Conservation (phyloP, 768 basidiomycete genomes). For the Suillus brevipes region DNA sequence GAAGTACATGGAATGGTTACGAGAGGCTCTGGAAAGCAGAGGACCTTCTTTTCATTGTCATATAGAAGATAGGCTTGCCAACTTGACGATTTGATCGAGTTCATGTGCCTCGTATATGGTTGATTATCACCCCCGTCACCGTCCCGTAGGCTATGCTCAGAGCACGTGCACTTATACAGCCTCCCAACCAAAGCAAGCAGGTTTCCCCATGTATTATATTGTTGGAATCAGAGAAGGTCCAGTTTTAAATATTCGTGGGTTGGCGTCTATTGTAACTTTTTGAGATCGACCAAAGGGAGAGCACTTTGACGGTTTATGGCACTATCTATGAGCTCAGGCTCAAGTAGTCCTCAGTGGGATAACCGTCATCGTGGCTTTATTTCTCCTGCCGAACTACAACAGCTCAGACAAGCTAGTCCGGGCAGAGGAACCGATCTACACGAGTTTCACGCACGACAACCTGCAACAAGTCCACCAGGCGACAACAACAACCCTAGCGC, state of each 20-base stretch:
- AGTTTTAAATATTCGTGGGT: constrained; percentile 4
- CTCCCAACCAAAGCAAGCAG: neutral
- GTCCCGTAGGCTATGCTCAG: neutral
- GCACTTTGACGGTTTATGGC: constrained; percentile 1
- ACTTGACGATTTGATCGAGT: constrained; percentile 2
- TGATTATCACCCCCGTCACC: no score
- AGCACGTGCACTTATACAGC: neutral
- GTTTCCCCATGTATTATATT: neutral
- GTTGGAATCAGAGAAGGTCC: constrained; percentile 1
- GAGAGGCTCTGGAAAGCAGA: neutral
- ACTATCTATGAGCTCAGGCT: constrained; percentile 8
- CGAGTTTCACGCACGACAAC: constrained; percentile 34
- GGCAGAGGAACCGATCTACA: constrained; percentile 31
- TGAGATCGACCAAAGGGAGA: neutral
- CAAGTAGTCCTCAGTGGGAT: constrained; percentile 38
- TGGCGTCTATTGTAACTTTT: constrained; percentile 1
- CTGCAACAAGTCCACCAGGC: constrained; percentile 13
- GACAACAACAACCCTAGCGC: constrained; percentile 5
- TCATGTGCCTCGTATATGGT: neutral
- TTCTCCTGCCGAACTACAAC: constrained; percentile 34
- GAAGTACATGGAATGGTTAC: neutral
- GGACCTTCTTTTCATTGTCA: neutral
- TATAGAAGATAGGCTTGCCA: neutral
- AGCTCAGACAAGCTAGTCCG: constrained; percentile 34
- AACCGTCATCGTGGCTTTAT: constrained; percentile 36